phyloP scores from a whole-genome alignment of 495 filamentous ascomycete genomes.

The Hypoxylon fuscum region DNA sequence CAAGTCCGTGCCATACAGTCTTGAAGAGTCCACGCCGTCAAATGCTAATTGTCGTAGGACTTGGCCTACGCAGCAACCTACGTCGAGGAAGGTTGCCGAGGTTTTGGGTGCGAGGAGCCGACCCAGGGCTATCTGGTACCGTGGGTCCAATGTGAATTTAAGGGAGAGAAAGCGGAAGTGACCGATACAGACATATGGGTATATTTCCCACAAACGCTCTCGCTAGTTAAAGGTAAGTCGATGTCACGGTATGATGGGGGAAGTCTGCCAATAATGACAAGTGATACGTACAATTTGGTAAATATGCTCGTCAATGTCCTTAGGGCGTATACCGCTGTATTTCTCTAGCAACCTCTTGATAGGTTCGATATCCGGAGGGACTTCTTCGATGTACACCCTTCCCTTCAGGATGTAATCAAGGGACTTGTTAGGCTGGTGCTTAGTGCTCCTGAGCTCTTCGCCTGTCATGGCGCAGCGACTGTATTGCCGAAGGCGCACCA shows the following conservation, averaged over 20 bases:
- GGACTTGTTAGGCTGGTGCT: constrained; percentile 22
- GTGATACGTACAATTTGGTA: constrained; percentile 51
- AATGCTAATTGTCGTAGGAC: constrained; percentile 55
- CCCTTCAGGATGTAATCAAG: constrained; percentile 20
- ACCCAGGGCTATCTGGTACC: constrained; percentile 50
- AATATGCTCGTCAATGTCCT: constrained; percentile 58
- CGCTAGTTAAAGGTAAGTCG: constrained; percentile 44
- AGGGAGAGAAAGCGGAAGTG: constrained; percentile 62
- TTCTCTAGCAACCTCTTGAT: constrained; percentile 51
- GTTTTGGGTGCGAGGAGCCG: constrained; percentile 50
- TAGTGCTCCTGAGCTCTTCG: constrained; percentile 3
- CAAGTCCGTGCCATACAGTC: constrained; percentile 55
- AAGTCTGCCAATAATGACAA: neutral
- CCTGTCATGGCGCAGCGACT: constrained; percentile 21
- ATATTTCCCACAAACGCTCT: constrained; percentile 56
- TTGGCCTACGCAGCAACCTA: constrained; percentile 61
- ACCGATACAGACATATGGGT: constrained; percentile 63
- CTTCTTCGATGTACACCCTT: constrained; percentile 35
- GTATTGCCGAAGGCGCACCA: constrained; percentile 23
- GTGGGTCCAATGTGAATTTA: constrained; percentile 42
- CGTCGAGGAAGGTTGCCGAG: constrained; percentile 51
- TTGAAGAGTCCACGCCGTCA: constrained; percentile 50
- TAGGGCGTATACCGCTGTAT: constrained; percentile 57
- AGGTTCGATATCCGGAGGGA: constrained; percentile 44
- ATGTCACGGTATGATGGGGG: neutral